Base-by-base conservation (phyloP, 306 rosid genomes). In the Acmispon strigosus region DNA sequence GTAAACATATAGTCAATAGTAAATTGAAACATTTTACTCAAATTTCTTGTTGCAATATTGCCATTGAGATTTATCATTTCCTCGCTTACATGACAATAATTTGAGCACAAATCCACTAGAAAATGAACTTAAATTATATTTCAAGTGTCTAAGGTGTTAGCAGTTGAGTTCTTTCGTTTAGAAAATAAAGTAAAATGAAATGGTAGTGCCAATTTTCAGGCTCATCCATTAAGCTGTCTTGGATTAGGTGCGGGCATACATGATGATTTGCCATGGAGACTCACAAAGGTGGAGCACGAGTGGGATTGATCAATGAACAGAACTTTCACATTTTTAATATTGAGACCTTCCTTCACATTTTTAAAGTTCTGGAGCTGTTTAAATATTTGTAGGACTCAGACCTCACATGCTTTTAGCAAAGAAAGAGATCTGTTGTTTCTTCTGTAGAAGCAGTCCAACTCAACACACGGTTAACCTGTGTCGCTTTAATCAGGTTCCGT, bases 381-480 rank as follows among this genome's bases (percentile, higher is more conserved):
- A 69, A 69, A 19, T 41, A 37, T 36, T 69, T 19, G 19, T n/a
- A 37, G 37, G 41, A 39, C 42, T 53, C 50, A 18, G 15, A 14
- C 9, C 22, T 69, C 63, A 39, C 63, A 39, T n/a, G 63, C 10
- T 69, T 49, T n/a, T 36, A 53, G 63, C 74, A 20, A 22, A 41
- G 47, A 55, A 69, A 54, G 17, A 54, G 65, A 69, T 69, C 65
- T 55, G 15, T n/a, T 55, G 45, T 47, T 66, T 16, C 45, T 66
- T 27, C 10, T 0, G 1, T 6, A 14, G 58, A 49, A 48, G 41
- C 45, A 48, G 44, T 43, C 45, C 75, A 69, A 69, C 52, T 69
- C 64, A 43, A n/a, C 10, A 7, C 52, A 19, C 47, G 8, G 37
- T 32, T 32, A 32, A 32, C 37, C 8, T 32, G 8, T 49, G 18